Conservation (phyloP, 139 green algal species). For the Pedinophyceae sp. region DNA sequence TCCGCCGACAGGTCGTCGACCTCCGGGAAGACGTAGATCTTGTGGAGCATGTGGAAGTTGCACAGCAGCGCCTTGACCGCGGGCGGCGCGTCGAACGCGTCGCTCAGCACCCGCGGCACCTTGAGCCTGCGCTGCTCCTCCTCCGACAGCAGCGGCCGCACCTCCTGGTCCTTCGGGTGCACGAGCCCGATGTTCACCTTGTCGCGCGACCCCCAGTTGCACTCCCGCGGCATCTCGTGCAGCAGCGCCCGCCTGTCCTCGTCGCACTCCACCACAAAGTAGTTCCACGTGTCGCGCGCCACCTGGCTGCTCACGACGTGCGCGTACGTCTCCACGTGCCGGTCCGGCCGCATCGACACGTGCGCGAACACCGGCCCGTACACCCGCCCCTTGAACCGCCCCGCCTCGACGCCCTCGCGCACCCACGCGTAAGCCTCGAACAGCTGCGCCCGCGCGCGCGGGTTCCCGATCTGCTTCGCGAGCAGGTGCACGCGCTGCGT, state of each 20-base stretch:
- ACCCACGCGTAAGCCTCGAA: slow-evolving; percentile 22
- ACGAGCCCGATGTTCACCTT: not conserved
- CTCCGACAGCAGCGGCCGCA: not conserved
- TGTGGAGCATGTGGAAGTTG: slow-evolving; percentile 20
- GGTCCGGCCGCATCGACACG: slow-evolving; percentile 35
- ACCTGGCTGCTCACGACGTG: slow-evolving; percentile 1
- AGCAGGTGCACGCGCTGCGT: slow-evolving; percentile 15
- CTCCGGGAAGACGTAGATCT: not conserved
- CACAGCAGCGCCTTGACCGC: slow-evolving; percentile 49
- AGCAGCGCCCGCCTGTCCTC: slow-evolving; percentile 33
- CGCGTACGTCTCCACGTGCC: slow-evolving; percentile 16
- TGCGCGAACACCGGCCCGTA: slow-evolving; percentile 43
- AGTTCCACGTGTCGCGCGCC: slow-evolving; percentile 11
- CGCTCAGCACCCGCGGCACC: slow-evolving; percentile 41
- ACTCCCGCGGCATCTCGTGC: not conserved
- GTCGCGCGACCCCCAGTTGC: not conserved
- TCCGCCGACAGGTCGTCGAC: not conserved
- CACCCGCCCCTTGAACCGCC: slow-evolving; percentile 27
- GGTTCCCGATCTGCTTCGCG: slow-evolving; percentile 13
- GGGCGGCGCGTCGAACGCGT: slow-evolving; percentile 47
- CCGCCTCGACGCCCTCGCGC: slow-evolving; percentile 10
- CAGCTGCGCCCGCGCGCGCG: no score
- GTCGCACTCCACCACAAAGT: slow-evolving; percentile 23
- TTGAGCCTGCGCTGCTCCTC: slow-evolving; percentile 28
- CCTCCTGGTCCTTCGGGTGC: not conserved